Base-by-base conservation (phyloP, 352 stramenopile species). In the Pythium graminicola region DNA sequence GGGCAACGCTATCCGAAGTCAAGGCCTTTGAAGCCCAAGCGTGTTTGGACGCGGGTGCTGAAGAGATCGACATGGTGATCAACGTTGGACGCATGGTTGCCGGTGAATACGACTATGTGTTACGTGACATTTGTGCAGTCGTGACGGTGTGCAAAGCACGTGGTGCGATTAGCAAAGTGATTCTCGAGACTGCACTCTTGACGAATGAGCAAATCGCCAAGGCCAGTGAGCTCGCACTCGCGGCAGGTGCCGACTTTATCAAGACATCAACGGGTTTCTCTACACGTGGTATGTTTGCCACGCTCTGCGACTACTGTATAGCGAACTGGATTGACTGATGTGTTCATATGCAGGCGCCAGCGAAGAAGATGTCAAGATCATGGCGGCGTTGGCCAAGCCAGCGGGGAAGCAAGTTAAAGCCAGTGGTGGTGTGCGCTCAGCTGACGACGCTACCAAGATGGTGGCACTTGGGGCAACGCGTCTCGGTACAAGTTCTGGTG, bases 11-110 rank as follows among this genome's bases (percentile, higher is more conserved):
- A 19, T 62, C 77, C 0, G 66, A 71, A 6, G 71, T 73, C 52
- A 93, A 93, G 63, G 76, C 70, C 6, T 86, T 89, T 29, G 84
- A 95, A 49, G 69, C 82, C 9, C 56, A 78, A 43, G 63, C 76
- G 39, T 86, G 70, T 36, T 62, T 95, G 24, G 64, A 78, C 19
- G 70, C 72, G 6, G 84, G 84, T 28, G 84, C 82, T 22, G 76
- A 90, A 38, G 84, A 93, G 67, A 91, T 95, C 51, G 84, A 95
- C 64, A 93, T 92, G 82, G 82, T 95, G 20, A 81, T 95, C 56
- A 81, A 88, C 62, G 72, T 89, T 7, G 78, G 79, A 14, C 72
- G 72, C 41, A 65, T 89, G 29, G 50, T 81, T 32, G 69, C 68
- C 6, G 66, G 76, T 29, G 76, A 90, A 50, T 75, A 75, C 47